Evolutionary conservation across 192 early-diverging fungal species (phyloP).

Genomic region (Backusella australiensis): DNA sequence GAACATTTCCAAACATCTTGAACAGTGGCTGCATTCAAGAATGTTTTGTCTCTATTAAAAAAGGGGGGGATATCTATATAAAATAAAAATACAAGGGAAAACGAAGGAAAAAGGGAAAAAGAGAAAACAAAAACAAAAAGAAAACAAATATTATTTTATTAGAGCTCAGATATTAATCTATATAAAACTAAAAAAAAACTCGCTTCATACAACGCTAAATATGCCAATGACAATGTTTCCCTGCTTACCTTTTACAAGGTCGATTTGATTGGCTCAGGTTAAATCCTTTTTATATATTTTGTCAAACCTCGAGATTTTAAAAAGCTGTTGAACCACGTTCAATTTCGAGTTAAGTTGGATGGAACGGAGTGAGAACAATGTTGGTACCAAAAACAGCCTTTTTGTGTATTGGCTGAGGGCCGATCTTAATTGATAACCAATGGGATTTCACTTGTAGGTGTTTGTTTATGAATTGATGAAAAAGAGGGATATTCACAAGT

Average conservation of each 20-base stretch:
- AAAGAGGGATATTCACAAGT: too few species aligned
- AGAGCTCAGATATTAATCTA: not conserved
- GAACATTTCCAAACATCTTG: conserved; percentile 32
- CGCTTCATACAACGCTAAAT: not conserved
- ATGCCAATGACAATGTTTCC: conserved; percentile 1
- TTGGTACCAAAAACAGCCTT: not conserved
- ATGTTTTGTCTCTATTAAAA: not conserved
- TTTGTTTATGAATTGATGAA: not conserved
- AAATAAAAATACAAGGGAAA: not conserved
- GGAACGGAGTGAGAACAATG: not conserved
- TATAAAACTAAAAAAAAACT: not conserved
- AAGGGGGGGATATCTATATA: not conserved
- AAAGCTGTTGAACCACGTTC: not conserved
- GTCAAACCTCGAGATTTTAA: not conserved
- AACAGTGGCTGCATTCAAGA: conserved; percentile 16
- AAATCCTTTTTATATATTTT: not conserved
- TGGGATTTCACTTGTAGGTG: not conserved
- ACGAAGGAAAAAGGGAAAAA: not conserved
- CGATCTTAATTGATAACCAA: not conserved
- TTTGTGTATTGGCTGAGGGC: not conserved
- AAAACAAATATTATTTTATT: not conserved
- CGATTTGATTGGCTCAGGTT: not conserved
- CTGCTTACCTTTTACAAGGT: not conserved
- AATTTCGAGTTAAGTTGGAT: not conserved
- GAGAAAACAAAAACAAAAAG: not conserved